A percentile compares a stretch with the other conserved stretches of the same genome.
phyloP scores from a whole-genome alignment of 768 basidiomycete species.

The Termitomyces sp. region DNA sequence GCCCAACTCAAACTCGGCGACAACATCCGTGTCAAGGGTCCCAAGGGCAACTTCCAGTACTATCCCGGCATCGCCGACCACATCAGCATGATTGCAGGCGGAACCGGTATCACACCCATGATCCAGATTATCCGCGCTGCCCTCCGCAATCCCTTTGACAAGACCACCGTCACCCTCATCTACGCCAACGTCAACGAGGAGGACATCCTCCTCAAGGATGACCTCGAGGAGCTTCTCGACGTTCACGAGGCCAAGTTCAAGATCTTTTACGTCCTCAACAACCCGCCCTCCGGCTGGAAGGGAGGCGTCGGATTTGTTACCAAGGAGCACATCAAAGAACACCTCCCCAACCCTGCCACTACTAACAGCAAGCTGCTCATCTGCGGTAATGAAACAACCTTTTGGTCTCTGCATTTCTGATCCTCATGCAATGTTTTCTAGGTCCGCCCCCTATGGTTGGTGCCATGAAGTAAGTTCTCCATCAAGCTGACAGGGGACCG shows the following conservation, averaged over 20 bases:
- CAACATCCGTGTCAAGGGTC: conserved; percentile 88
- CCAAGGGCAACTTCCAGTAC: conserved; percentile 94
- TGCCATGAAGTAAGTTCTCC: conserved; percentile 48
- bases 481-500: neutral
- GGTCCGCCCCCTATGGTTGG: conserved; percentile 58
- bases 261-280: conserved; percentile 92
- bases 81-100: conserved; percentile 97
- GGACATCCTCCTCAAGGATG: conserved; percentile 88
- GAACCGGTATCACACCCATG: conserved; percentile 99
- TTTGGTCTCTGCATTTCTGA: neutral
- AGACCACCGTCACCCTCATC: conserved; percentile 79
- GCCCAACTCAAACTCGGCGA: conserved; percentile 83
- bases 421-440: conserved; percentile 20
- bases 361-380: conserved; percentile 81
- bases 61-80: conserved; percentile 64
- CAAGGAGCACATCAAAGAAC: conserved; percentile 83
- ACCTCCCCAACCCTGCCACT: conserved; percentile 62
- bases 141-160: conserved; percentile 84
- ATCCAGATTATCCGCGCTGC: conserved; percentile 96
- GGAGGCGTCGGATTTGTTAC: conserved; percentile 92
- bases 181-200: conserved; percentile 94
- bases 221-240: conserved; percentile 76
- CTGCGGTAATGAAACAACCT: conserved; percentile 53
- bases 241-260: conserved; percentile 62
- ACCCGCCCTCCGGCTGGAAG: conserved; percentile 82